A percentile compares a stretch with the other conserved stretches of the same genome.
Conservation (phyloP, 192 early-diverging fungal species). For the Piromyces sp. region DNA sequence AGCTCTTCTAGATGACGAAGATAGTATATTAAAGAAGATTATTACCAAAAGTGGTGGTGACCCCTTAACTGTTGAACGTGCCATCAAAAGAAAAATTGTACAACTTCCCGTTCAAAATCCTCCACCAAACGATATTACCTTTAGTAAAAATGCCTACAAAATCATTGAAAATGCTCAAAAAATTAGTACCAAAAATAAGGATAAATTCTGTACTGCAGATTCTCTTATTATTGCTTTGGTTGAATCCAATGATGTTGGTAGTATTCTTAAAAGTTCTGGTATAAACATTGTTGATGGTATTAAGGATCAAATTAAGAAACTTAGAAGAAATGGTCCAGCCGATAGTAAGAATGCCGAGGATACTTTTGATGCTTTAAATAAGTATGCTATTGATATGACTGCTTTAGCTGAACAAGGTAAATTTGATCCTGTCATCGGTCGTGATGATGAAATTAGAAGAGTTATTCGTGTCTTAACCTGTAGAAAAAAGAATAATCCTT, state of each 20-base stretch:
- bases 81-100: conserved; percentile 56
- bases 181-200: too few relatives aligned
- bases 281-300: conserved; percentile 49
- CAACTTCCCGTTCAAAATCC: conserved; percentile 71
- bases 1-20: conserved; percentile 63
- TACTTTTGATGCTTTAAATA: conserved; percentile 79
- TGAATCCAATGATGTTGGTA: conserved; percentile 42
- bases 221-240: conserved; percentile 68
- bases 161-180: conserved; percentile 3
- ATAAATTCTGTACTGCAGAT: conserved; percentile 47
- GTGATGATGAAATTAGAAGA: conserved; percentile 88
- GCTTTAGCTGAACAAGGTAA: conserved; percentile 71
- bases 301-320: conserved; percentile 53
- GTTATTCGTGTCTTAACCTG: conserved; percentile 80
- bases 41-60: conserved; percentile 73
- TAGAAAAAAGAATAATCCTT: conserved; percentile 81
- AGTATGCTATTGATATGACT: conserved; percentile 85
- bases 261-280: conserved; percentile 48
- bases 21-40: conserved; percentile 57
- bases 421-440: conserved; percentile 89
- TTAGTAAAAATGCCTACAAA: conserved; percentile 40
- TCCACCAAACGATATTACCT: conserved; percentile 51
- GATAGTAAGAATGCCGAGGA: conserved; percentile 72
- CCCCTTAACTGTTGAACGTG: conserved; percentile 50
- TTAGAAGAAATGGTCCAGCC: conserved; percentile 64